Conservation (phyloP, 192 early-diverging fungal species). For the Obelidium mucronatum region DNA sequence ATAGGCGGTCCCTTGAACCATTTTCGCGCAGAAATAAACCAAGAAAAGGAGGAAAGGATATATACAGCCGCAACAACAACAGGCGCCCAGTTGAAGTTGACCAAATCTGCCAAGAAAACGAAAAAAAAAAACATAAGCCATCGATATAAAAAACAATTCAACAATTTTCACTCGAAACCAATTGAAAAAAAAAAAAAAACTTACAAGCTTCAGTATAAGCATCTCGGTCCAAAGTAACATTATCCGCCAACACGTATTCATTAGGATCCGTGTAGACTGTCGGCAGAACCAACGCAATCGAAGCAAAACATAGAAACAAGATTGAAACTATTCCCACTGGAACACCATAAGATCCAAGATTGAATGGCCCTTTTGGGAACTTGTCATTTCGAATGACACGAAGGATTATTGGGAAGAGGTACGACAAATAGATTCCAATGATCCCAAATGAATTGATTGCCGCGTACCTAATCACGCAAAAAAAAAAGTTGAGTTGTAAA, state of each 20-base stretch:
- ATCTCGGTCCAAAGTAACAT: conserved; percentile 17
- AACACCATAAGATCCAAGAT: conserved; percentile 10
- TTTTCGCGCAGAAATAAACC: conserved; percentile 15
- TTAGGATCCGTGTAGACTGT: conserved; percentile 31
- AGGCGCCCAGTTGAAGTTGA: conserved; percentile 36
- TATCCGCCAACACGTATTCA: conserved; percentile 8
- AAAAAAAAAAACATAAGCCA: too few relatives aligned
- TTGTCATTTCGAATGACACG: neutral
- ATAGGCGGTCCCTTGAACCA: conserved; percentile 38
- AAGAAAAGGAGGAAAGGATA: conserved; percentile 18
- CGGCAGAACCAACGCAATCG: conserved; percentile 29
- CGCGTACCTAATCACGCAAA: too few relatives aligned
- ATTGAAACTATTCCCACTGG: conserved; percentile 24
- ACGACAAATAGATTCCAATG: conserved; percentile 34
- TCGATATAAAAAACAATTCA: too few relatives aligned
- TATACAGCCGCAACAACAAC: conserved; percentile 29
- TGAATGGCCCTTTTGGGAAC: conserved; percentile 30
- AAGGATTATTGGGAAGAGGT: conserved; percentile 17
- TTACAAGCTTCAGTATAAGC: conserved; percentile 22
- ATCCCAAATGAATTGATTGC: conserved; percentile 41
- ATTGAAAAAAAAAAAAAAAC: neutral
- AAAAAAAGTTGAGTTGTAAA: too few relatives aligned
- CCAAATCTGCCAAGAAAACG: conserved; percentile 5
- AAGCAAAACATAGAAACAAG: conserved; percentile 6
- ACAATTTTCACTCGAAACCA: neutral